Base-by-base conservation (phyloP, 169 alveolate species). In the Toxoplasma gondii region DNA sequence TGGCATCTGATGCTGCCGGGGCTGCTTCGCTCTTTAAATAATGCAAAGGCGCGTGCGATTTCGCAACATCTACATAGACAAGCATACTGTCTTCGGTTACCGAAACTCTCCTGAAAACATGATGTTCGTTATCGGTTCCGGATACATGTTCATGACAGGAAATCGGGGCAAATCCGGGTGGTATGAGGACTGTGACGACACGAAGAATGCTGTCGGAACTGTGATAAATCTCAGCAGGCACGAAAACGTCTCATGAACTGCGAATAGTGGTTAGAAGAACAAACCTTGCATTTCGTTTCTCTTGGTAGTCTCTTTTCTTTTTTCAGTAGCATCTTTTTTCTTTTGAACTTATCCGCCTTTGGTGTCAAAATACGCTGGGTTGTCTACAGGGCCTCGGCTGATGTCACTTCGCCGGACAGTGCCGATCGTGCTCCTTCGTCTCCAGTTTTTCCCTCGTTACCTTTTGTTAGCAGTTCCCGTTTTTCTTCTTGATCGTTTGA, bases 1-100 rank as follows among this genome's bases (percentile, higher is more conserved):
- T 64, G 74, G 74, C 74, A 64, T 64, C 74, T 64, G 74, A 27
- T 64, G 74, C 74, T 64, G n/a, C 74, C 74, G 74, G 74, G 74
- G 74, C 74, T 64, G 74, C 74, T 10, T 16, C n/a, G 74, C 74
- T 64, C 74, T 31, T 64, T 22, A 64, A 49, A 49, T 12, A 49
- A 49, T 49, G 58, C n/a, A 19, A 64, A 64, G 74, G 74, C 74
- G 74, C 74, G 74, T 64, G 74, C 74, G n/a, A 19, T 64, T 31
- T 16, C 74, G 74, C 74, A 64, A 64, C 74, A 64, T 64, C 74
- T 64, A 31, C 74, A 19, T 10, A 31, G 74, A 64, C n/a, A 53
- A 64, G 74, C 74, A 64, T 64, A 64, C 74, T 7, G 9, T 7
- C n/a, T 64, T 64, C n/a, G 7, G 34, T 19, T 16, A 16, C 29